phyloP scores from a whole-genome alignment of 2,329 filamentous ascomycete genomes.

The Claviceps digitariae region DNA sequence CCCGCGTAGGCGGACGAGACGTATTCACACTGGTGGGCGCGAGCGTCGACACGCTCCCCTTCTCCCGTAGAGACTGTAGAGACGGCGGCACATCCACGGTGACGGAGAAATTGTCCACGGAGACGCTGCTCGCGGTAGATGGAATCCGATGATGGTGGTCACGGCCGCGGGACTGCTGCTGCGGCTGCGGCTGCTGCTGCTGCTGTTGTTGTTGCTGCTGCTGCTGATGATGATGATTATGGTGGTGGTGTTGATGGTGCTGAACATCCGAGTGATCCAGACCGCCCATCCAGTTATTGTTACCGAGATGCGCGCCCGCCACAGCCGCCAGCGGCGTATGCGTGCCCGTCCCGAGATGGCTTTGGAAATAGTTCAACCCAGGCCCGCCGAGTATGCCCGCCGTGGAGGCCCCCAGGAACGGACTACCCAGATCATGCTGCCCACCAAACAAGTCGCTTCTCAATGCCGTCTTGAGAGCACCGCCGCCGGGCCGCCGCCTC shows the following conservation, averaged over 20 bases:
- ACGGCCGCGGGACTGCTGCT: neutral
- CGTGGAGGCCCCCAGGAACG: constrained; percentile 45
- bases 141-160: constrained; percentile 23
- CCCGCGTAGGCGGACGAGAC: constrained; percentile 45
- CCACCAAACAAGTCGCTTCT: constrained; percentile 16
- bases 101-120: constrained; percentile 26
- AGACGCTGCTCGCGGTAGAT: constrained; percentile 33
- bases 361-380: constrained; percentile 72
- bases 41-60: constrained; percentile 49
- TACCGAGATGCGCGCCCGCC: constrained; percentile 45
- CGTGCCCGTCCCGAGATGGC: constrained; percentile 61
- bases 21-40: constrained; percentile 39
- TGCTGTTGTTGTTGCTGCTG: neutral
- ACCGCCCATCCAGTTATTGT: constrained; percentile 23
- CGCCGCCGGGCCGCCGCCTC: constrained; percentile 8
- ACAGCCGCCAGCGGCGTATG: constrained; percentile 71
- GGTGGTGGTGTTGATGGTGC: constrained; percentile 5
- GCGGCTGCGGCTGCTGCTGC: neutral
- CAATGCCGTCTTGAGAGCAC: constrained; percentile 20
- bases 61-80: constrained; percentile 38
- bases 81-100: constrained; percentile 18
- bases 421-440: constrained; percentile 34
- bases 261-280: constrained; percentile 6
- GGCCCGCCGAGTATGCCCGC: constrained; percentile 57
- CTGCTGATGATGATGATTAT: constrained; percentile 13